Evolutionary conservation across 2,329 filamentous ascomycete species (phyloP).

Genomic region (Rutstroemia sp.): DNA sequence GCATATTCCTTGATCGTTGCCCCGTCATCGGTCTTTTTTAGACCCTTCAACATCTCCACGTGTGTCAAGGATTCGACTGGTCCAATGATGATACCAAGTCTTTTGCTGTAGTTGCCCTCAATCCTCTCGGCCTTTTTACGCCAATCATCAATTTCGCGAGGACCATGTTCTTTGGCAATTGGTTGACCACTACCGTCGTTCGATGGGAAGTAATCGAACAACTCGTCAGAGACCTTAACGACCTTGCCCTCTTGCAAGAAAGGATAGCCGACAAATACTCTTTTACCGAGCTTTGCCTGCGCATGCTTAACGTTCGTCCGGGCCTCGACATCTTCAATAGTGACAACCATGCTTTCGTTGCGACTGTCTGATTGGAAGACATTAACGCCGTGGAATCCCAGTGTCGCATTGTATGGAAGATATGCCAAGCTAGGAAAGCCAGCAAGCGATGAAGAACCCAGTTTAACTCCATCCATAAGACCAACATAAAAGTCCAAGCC

Average conservation of each 20-base stretch:
- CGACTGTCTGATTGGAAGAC: constrained; percentile 95
- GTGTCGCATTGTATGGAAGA: constrained; percentile 70
- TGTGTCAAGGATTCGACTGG: constrained; percentile 83
- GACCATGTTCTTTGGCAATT: constrained; percentile 61
- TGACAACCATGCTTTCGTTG: constrained; percentile 94
- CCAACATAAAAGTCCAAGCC: constrained; percentile 80
- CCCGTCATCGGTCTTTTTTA: constrained; percentile 84
- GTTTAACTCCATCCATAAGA: constrained; percentile 73
- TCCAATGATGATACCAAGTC: constrained; percentile 80
- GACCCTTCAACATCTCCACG: constrained; percentile 87
- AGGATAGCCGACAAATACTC: constrained; percentile 87
- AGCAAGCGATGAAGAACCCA: constrained; percentile 76
- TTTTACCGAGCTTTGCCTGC: constrained; percentile 72
- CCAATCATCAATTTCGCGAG: constrained; percentile 74
- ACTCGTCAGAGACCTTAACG: constrained; percentile 79
- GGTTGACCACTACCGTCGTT: constrained; percentile 55
- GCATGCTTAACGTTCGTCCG: constrained; percentile 66
- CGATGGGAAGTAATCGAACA: constrained; percentile 78
- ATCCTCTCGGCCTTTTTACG: constrained; percentile 76
- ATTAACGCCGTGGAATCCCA: constrained; percentile 84
- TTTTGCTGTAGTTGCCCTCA: constrained; percentile 83
- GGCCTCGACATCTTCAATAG: constrained; percentile 65
- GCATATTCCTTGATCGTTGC: constrained; percentile 91
- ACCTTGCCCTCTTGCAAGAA: constrained; percentile 94
- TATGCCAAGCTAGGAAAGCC: constrained; percentile 90